phyloP scores from a whole-genome alignment of 2,329 filamentous ascomycete species.

The Neospermospora avenae region DNA sequence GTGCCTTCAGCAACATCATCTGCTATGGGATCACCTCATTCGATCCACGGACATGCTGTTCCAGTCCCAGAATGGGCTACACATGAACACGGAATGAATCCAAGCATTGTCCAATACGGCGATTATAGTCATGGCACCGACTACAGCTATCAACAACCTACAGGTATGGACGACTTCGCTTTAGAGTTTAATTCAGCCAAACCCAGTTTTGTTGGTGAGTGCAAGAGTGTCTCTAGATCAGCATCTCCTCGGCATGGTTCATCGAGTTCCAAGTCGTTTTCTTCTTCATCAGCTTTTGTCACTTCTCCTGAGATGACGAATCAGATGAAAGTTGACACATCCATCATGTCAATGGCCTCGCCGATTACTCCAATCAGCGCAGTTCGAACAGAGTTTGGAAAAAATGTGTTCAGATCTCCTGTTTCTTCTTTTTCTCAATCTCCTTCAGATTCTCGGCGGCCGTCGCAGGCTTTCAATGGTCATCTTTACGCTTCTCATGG shows the following conservation, averaged over 20 bases:
- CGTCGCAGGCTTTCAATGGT: slow-evolving; percentile 26
- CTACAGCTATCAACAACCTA: slow-evolving; percentile 28
- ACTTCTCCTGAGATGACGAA: slow-evolving; percentile 24
- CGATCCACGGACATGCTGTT: slow-evolving; percentile 30
- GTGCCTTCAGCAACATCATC: slow-evolving; percentile 34
- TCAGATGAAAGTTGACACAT: neutral
- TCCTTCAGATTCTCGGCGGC: slow-evolving; percentile 30
- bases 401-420: slow-evolving; percentile 37
- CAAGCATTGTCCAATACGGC: slow-evolving; percentile 34
- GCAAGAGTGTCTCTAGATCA: slow-evolving; percentile 37
- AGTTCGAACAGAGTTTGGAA: slow-evolving; percentile 18
- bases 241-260: slow-evolving; percentile 32
- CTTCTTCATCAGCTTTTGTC: slow-evolving; percentile 31
- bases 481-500: slow-evolving; percentile 25
- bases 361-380: slow-evolving; percentile 30
- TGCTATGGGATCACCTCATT: slow-evolving; percentile 35
- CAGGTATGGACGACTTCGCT: slow-evolving; percentile 38
- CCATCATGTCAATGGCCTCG: slow-evolving; percentile 26
- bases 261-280: slow-evolving; percentile 26
- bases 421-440: slow-evolving; percentile 36
- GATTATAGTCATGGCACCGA: slow-evolving; percentile 29
- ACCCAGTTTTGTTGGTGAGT: slow-evolving; percentile 45
- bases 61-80: slow-evolving; percentile 32
- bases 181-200: slow-evolving; percentile 40
- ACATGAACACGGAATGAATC: slow-evolving; percentile 31